Percentiles rank a stretch among this genome's conserved stretches.
These are phyloP conservation scores for Tolypocladium ophioglossoides DNA, from an alignment of 2,329 filamentous ascomycete genomes.

Conservation along the genomic window DNA sequence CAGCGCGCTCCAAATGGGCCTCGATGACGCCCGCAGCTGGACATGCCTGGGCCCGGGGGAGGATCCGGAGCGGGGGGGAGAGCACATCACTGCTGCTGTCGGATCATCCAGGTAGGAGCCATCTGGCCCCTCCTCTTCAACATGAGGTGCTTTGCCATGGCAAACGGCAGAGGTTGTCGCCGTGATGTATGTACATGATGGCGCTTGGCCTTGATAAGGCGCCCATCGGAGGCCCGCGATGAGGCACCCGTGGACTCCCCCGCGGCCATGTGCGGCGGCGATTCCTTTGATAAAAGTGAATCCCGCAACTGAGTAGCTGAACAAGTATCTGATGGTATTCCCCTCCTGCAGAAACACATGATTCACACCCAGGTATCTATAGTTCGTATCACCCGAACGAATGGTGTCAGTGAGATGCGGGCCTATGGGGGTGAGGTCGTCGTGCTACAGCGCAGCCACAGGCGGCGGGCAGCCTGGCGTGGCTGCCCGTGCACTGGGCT, in stretches of 20 bases:
- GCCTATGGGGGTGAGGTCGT: no score
- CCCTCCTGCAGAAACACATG: not conserved
- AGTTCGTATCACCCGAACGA: not conserved
- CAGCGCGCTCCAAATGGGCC: not conserved
- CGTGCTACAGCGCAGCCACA: not conserved
- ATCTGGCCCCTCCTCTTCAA: not conserved
- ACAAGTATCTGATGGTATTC: not conserved
- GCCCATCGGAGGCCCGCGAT: not conserved
- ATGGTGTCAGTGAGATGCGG: no score
- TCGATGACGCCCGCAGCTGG: not conserved
- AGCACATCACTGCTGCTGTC: not conserved
- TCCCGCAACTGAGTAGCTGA: not conserved
- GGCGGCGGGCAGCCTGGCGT: not conserved
- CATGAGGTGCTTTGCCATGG: not conserved
- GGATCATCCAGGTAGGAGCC: not conserved
- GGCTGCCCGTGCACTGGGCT: not conserved
- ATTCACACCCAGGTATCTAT: not conserved
- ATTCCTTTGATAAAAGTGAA: not conserved
- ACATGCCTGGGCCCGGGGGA: not conserved
- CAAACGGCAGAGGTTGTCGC: not conserved
- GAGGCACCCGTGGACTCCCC: no score
- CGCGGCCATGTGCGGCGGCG: not conserved
- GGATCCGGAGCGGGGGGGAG: not conserved
- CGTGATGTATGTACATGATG: not conserved
- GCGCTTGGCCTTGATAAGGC: no score